These are phyloP conservation scores for Blastomyces gilchristii DNA, from an alignment of 2,329 filamentous ascomycete genomes.

Conservation along the genomic window DNA sequence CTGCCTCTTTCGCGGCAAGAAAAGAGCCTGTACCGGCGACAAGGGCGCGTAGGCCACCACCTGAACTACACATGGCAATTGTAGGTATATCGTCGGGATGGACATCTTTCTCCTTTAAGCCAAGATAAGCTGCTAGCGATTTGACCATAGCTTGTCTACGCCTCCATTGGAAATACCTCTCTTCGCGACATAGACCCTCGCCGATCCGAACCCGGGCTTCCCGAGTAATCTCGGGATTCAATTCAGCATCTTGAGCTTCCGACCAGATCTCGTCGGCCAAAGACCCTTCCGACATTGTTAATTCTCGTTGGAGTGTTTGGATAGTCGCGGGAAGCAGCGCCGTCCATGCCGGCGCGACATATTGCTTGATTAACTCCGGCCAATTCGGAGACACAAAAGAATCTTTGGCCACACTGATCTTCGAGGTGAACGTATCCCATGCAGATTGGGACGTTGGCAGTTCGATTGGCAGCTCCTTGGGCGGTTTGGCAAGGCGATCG, in stretches of 20 bases:
- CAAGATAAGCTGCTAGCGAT: conserved; percentile 73
- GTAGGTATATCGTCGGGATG: conserved; percentile 85
- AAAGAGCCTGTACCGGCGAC: conserved; percentile 86
- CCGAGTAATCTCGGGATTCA: conserved; percentile 80
- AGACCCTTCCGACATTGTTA: conserved; percentile 78
- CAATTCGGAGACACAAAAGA: conserved; percentile 34
- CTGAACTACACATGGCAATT: conserved; percentile 90
- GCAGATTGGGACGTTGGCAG: conserved; percentile 28
- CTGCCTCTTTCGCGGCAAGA: conserved; percentile 71
- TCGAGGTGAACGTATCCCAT: conserved; percentile 43
- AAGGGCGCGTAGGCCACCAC: conserved; percentile 78
- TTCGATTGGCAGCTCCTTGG: conserved; percentile 8
- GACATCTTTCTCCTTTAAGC: conserved; percentile 66
- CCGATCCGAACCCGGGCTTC: conserved; percentile 76
- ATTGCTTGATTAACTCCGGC: conserved; percentile 51
- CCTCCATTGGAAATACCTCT: conserved; percentile 61
- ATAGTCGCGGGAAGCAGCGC: conserved; percentile 64
- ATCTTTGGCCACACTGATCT: conserved; percentile 32
- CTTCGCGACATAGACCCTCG: conserved; percentile 68
- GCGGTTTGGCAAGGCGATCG: conserved; percentile 14
- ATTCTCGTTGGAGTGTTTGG: conserved; percentile 73
- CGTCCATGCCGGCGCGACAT: conserved; percentile 75
- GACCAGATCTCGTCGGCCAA: conserved; percentile 88
- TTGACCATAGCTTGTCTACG: conserved; percentile 58
- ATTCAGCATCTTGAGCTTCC: conserved; percentile 71